phyloP scores from a whole-genome alignment of 345 rosid genomes.

The Bruguiera sexangula region DNA sequence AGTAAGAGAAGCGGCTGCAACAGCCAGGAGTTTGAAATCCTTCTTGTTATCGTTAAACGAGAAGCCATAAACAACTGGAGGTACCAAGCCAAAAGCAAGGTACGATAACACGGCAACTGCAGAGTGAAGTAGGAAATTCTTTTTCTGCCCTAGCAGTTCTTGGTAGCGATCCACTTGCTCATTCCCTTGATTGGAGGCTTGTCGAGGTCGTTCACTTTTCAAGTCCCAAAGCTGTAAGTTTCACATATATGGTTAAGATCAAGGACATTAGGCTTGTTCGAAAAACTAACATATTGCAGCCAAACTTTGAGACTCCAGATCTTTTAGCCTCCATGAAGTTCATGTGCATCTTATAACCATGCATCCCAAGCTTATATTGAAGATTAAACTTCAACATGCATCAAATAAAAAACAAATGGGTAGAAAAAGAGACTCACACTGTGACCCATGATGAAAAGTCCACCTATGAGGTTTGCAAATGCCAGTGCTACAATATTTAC shows the following conservation, averaged over 20 bases:
- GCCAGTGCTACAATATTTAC: slow-evolving; percentile 17
- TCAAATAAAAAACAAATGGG: background rate
- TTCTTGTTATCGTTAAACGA: slow-evolving; percentile 14
- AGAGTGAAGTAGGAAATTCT: slow-evolving; percentile 14
- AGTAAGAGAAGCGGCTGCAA: slow-evolving; percentile 11
- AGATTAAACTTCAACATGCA: background rate
- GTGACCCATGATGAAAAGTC: slow-evolving; percentile 12
- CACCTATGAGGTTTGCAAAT: slow-evolving; percentile 23
- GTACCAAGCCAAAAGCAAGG: slow-evolving; percentile 15
- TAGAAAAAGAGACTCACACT: slow-evolving; percentile 14
- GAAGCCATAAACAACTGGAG: slow-evolving; percentile 18
- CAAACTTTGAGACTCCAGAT: too few relatives aligned
- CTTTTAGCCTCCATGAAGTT: too few relatives aligned
- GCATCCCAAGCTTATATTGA: too few relatives aligned
- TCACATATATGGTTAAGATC: background rate
- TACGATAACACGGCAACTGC: slow-evolving; percentile 18
- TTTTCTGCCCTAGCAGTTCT: slow-evolving; percentile 9
- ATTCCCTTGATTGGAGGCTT: slow-evolving; percentile 1
- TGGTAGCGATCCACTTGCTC: slow-evolving; percentile 11
- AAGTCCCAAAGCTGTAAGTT: slow-evolving; percentile 17
- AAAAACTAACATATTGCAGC: background rate
- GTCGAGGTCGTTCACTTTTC: slow-evolving; percentile 6
- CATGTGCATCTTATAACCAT: background rate
- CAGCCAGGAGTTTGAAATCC: slow-evolving; percentile 17
- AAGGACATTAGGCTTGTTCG: background rate